Base-by-base conservation (phyloP, 2,329 filamentous ascomycete species). In the Scopulariopsis brevicaulis region DNA sequence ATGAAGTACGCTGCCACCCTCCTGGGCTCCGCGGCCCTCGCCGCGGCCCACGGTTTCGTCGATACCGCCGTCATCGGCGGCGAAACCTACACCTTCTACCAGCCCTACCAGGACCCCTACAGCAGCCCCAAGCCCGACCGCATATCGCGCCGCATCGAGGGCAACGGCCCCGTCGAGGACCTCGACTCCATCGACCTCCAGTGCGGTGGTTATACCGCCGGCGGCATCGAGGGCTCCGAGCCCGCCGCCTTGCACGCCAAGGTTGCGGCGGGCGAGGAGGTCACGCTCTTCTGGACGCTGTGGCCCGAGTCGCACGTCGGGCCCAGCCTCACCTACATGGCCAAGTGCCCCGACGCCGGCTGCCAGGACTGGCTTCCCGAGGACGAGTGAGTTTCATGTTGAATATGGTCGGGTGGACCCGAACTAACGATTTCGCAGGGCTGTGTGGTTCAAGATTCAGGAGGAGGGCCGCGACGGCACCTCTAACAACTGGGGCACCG, bases 241-340 rank as follows among this genome's bases (percentile, higher is more conserved):
- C 80, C 81, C 6, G 81, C 81, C 2, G 66, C 75, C 4, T 72
- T 84, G 0, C 78, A 81, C 61, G 81, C 79, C 2, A 67, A 74
- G 0, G 80, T 73, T 4, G 72, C 76, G 4, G 80, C 81, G 2
- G 81, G 82, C 2, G 77, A 74, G 2, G 73, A 71, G 0, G 77
- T 84, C 43, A 75, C 73, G 10, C 71, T 84, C 3, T 70, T 70
- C 58, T 84, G 82, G 81, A 84, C 80, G 4, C 63, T 75, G 2
- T 77, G 74, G 74, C 73, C 74, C 0, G 73, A 75, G 7, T 75
- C 70, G 6, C 79, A 82, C 59, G 70, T 78, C 32, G 81, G 81
- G 0, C 80, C 81, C 0, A 66, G 77, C 1, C 70, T 84, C 58
- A 84, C 81, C 1, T 84, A 84, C 64, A 81, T 84, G 79, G 81